Percentiles rank a stretch among this genome's conserved stretches.
Evolutionary conservation across 441 rosid genomes (phyloP).

Genomic region (Populus hybrid): DNA sequence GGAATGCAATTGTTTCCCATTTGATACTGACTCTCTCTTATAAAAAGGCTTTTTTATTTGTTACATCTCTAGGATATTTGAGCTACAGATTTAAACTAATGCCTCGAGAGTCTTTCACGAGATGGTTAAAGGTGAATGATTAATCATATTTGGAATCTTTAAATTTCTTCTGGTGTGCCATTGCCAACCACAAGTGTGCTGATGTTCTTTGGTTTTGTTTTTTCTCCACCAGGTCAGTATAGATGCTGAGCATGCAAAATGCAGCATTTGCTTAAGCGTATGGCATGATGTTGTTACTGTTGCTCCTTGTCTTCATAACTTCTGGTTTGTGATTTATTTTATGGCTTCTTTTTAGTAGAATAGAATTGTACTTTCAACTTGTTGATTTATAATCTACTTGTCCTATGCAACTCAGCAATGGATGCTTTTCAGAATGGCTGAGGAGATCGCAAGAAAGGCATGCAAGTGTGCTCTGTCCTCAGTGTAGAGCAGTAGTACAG

Average conservation of each 20-base stretch:
- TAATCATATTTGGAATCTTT: constrained; percentile 7
- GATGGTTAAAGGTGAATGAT: constrained; percentile 50
- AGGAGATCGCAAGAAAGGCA: constrained; percentile 72
- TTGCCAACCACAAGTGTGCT: constrained; percentile 3
- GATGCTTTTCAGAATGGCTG: constrained; percentile 98
- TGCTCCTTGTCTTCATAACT: constrained; percentile 96
- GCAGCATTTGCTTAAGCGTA: constrained; percentile 87
- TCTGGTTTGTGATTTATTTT: constrained; percentile 52
- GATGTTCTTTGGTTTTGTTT: constrained; percentile 13
- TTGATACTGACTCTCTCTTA: background rate
- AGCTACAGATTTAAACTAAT: constrained; percentile 67
- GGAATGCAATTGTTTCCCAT: background rate
- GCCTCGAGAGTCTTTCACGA: constrained; percentile 42
- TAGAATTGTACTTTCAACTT: background rate
- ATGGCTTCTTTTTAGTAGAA: background rate
- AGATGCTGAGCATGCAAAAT: constrained; percentile 76
- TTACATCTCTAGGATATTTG: constrained; percentile 48
- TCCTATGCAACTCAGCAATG: constrained; percentile 59
- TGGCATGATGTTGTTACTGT: constrained; percentile 94
- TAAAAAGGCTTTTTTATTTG: background rate
- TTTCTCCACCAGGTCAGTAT: constrained; percentile 50
- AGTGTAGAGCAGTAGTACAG: constrained; percentile 82
- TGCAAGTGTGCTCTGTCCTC: constrained; percentile 79
- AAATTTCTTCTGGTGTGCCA: background rate
- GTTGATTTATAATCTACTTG: constrained; percentile 14